phyloP scores from a whole-genome alignment of 495 filamentous ascomycete genomes.

The Aspergillus sclerotioniger region DNA sequence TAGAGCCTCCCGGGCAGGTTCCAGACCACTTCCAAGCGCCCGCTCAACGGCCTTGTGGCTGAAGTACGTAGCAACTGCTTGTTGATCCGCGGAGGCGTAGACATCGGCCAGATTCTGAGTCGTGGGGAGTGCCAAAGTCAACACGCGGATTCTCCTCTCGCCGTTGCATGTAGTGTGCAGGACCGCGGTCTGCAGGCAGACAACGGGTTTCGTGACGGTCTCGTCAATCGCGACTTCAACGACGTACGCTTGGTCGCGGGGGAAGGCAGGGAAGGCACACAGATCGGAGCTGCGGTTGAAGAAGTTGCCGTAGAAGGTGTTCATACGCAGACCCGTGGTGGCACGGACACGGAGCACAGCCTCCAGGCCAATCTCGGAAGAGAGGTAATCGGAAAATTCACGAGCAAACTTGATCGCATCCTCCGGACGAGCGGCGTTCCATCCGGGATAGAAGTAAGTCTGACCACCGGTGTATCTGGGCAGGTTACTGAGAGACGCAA shows the following conservation, averaged over 20 bases:
- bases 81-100: conserved; percentile 93
- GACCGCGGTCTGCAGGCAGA: conserved; percentile 95
- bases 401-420: conserved; percentile 96
- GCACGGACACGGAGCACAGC: conserved; percentile 93
- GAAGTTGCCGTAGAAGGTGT: conserved; percentile 98
- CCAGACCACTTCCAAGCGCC: conserved; percentile 78
- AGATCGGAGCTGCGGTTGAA: conserved; percentile 97
- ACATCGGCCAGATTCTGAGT: conserved; percentile 86
- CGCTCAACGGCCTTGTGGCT: conserved; percentile 97
- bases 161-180: conserved; percentile 98
- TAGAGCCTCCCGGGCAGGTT: conserved; percentile 84
- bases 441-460: conserved; percentile 97
- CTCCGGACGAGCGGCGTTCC: conserved; percentile 89
- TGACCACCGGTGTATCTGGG: conserved; percentile 96
- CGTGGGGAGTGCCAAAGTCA: conserved; percentile 90
- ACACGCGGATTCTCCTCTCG: conserved; percentile 87
- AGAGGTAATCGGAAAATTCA: conserved; percentile 95
- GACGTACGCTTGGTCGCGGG: conserved; percentile 95
- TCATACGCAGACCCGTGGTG: conserved; percentile 94
- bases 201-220: conserved; percentile 84
- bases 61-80: conserved; percentile 89
- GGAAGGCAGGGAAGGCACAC: conserved; percentile 96
- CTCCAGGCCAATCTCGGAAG: conserved; percentile 92
- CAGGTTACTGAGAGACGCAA: conserved; percentile 90
- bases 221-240: conserved; percentile 99